These are phyloP conservation scores for Paxillus involutus DNA, from an alignment of 768 basidiomycete species.

Conservation along the genomic window DNA sequence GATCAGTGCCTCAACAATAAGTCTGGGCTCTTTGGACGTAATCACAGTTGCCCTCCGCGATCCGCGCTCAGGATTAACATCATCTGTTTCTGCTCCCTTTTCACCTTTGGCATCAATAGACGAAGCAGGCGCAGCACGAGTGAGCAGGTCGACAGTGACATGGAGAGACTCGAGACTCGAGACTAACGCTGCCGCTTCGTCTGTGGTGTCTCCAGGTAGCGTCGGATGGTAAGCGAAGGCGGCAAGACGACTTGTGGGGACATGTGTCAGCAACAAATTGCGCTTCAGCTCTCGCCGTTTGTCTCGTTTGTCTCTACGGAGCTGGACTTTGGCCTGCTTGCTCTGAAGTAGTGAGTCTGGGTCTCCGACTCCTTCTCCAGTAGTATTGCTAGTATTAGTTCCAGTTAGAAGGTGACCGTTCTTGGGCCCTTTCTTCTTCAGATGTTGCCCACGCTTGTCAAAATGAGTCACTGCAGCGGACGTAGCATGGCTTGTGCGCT, in stretches of 20 bases:
- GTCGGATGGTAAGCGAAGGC: constrained; percentile 1
- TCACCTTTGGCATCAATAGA: no score
- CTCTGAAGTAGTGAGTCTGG: constrained; percentile 5
- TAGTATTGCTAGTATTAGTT: neutral
- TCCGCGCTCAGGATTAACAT: constrained; percentile 8
- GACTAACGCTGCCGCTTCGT: constrained; percentile 25
- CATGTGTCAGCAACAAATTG: constrained; percentile 18
- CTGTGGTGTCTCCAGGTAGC: neutral
- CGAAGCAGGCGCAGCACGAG: constrained; percentile 2
- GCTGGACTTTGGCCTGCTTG: constrained; percentile 32
- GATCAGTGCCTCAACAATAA: constrained; percentile 81
- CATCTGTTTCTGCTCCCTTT: constrained; percentile 7
- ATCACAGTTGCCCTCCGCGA: neutral
- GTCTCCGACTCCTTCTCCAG: neutral
- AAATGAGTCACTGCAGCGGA: constrained; percentile 13
- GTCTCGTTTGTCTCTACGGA: constrained; percentile 49
- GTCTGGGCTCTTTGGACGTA: constrained; percentile 40
- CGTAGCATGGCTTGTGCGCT: constrained; percentile 33
- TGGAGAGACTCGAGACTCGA: constrained; percentile 34
- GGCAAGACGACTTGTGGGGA: constrained; percentile 1
- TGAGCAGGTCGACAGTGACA: constrained; percentile 26
- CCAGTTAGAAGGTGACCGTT: constrained; percentile 19
- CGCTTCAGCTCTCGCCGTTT: constrained; percentile 49
- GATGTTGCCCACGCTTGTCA: constrained; percentile 8
- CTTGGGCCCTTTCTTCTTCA: constrained; percentile 27